Conservation (phyloP, 176 grass and related monocot species). For the Zoysia pacifica region DNA sequence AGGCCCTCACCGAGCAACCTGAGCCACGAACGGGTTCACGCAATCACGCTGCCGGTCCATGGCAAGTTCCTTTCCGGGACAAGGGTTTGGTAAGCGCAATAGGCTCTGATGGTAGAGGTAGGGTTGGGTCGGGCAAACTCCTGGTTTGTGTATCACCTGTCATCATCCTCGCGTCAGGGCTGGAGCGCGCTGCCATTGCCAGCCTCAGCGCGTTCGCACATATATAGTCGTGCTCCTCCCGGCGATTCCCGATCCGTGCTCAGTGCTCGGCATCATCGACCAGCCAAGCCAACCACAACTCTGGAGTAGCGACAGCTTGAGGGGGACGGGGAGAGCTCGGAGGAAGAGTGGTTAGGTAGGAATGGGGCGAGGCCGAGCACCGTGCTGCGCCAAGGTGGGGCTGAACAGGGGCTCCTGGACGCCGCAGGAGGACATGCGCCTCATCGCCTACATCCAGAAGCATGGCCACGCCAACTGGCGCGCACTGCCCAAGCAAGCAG, state of each 20-base stretch:
- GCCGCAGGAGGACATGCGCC: slow-evolving; percentile 79
- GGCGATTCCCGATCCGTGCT: neutral
- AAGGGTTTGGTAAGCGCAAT: slow-evolving; percentile 66
- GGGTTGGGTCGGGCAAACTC: slow-evolving; percentile 10
- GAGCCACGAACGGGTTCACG: slow-evolving; percentile 39
- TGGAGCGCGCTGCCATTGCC: neutral
- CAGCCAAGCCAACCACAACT: neutral
- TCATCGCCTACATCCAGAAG: slow-evolving; percentile 76
- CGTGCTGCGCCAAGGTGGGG: slow-evolving; percentile 88
- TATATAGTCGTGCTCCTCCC: slow-evolving; percentile 35
- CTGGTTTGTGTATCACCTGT: slow-evolving; percentile 21
- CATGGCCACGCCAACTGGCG: slow-evolving; percentile 90
- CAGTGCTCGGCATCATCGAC: slow-evolving; percentile 22
- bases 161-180: slow-evolving; percentile 4
- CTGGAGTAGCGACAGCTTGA: neutral
- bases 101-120: slow-evolving; percentile 19
- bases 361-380: slow-evolving; percentile 78
- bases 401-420: slow-evolving; percentile 92
- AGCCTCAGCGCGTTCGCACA: slow-evolving; percentile 17
- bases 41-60: neutral
- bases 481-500: slow-evolving; percentile 80
- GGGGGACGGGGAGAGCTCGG: neutral
- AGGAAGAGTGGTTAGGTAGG: neutral
- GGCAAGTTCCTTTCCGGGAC: slow-evolving; percentile 44
- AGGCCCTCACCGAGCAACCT: slow-evolving; percentile 32